Evolutionary conservation across 371 early-diverging fungal species (phyloP).

Genomic region (Amoeboaphelidium protococcarum): DNA sequence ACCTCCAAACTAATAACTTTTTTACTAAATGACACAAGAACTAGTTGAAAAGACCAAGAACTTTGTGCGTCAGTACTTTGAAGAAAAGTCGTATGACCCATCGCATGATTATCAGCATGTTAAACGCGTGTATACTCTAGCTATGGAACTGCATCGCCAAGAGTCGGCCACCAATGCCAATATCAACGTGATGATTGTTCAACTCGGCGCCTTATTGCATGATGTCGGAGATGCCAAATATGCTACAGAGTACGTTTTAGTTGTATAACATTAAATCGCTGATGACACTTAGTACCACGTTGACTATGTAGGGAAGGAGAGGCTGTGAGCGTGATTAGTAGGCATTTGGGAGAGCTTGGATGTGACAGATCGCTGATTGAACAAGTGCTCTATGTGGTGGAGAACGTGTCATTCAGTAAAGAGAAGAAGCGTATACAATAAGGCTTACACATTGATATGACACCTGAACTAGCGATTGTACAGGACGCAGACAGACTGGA

Average conservation of each 20-base stretch:
- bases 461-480: slow-evolving; percentile 25
- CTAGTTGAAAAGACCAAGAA: background rate
- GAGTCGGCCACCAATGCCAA: background rate
- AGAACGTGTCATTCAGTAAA: slow-evolving; percentile 39
- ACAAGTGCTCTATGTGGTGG: slow-evolving; percentile 22
- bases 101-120: slow-evolving; percentile 55
- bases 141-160: slow-evolving; percentile 8
- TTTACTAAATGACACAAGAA: background rate
- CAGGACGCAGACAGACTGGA: slow-evolving; percentile 57
- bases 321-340: slow-evolving; percentile 17
- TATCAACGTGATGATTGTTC: slow-evolving; percentile 28
- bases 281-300: no score
- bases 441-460: background rate
- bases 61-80: background rate
- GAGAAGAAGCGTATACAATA: slow-evolving; percentile 14
- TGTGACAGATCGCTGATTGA: slow-evolving; percentile 15
- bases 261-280: no score
- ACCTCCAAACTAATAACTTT: background rate
- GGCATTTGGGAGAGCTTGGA: slow-evolving; percentile 16
- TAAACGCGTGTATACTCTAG: slow-evolving; percentile 33
- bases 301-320: slow-evolving; percentile 5
- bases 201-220: slow-evolving; percentile 41
- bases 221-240: slow-evolving; percentile 50
- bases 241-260: slow-evolving; percentile 14
- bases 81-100: background rate